A percentile compares a stretch with the other conserved stretches of the same genome.
Conservation (phyloP, 306 rosid genomes). For the Echinosophora koreensis region DNA sequence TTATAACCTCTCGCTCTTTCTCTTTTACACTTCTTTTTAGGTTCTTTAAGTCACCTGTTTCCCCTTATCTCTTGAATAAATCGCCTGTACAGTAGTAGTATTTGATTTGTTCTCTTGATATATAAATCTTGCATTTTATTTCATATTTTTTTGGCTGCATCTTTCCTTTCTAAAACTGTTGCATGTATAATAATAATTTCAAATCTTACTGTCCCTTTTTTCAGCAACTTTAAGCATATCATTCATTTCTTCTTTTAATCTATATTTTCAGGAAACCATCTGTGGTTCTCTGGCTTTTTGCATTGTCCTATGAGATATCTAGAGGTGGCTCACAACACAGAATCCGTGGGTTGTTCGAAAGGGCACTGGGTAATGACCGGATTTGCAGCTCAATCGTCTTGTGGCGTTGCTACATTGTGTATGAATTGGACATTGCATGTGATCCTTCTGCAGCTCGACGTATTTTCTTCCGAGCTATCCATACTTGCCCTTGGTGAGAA, state of each 20-base stretch:
- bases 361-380: slow-evolving; percentile 69
- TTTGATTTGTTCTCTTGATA: neutral
- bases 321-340: slow-evolving; percentile 77
- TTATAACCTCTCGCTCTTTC: neutral
- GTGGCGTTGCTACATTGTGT: slow-evolving; percentile 89
- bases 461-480: slow-evolving; percentile 92
- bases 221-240: slow-evolving; percentile 19
- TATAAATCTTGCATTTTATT: neutral
- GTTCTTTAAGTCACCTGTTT: neutral
- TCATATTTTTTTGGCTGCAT: slow-evolving; percentile 1
- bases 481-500: slow-evolving; percentile 95
- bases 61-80: neutral
- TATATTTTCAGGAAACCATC: slow-evolving; percentile 82
- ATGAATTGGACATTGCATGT: slow-evolving; percentile 63
- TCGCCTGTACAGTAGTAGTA: neutral
- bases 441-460: slow-evolving; percentile 82
- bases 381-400: slow-evolving; percentile 75
- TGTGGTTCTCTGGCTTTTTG: slow-evolving; percentile 79
- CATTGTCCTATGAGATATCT: slow-evolving; percentile 79
- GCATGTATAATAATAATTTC: neutral
- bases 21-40: neutral
- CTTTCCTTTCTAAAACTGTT: slow-evolving; percentile 23
- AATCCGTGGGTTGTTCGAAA: slow-evolving; percentile 89
- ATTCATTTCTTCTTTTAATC: slow-evolving; percentile 38
- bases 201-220: neutral